Conservation (phyloP, 768 basidiomycete species). For the Polyporus arcularius region DNA sequence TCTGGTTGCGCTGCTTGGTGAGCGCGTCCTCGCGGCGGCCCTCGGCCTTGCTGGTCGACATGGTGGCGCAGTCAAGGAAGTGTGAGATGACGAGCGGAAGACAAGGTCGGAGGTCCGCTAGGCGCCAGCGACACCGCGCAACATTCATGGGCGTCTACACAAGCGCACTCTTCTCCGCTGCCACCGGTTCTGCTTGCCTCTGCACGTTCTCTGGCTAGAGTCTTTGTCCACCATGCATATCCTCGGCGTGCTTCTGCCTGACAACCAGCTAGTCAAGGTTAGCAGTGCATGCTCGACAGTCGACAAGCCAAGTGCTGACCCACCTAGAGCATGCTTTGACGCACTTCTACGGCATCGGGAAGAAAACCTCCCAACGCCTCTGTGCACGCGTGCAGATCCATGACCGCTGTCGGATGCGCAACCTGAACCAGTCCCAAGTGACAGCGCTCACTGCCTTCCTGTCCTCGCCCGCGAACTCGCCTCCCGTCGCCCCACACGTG, state of each 20-base stretch:
- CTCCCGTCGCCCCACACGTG: slow-evolving; percentile 64
- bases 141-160: slow-evolving; percentile 13
- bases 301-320: not conserved
- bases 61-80: slow-evolving; percentile 33
- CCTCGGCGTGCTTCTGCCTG: slow-evolving; percentile 81
- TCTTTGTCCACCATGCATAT: slow-evolving; percentile 55
- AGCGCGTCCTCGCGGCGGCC: slow-evolving; percentile 87
- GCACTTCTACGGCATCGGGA: slow-evolving; percentile 86
- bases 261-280: slow-evolving; percentile 77
- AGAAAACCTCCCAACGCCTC: slow-evolving; percentile 70
- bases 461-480: slow-evolving; percentile 81
- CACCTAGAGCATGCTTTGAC: slow-evolving; percentile 79
- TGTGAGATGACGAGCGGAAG: slow-evolving; percentile 14
- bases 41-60: slow-evolving; percentile 79
- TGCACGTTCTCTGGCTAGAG: not conserved
- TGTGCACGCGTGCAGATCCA: slow-evolving; percentile 94
- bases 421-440: slow-evolving; percentile 84
- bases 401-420: slow-evolving; percentile 75
- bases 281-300: not conserved
- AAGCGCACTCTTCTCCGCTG: not conserved
- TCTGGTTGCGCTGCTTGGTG: slow-evolving; percentile 76
- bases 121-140: slow-evolving; percentile 30
- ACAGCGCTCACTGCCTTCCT: slow-evolving; percentile 93
- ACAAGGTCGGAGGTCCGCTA: slow-evolving; percentile 4
- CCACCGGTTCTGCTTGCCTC: slow-evolving; percentile 1